These are phyloP conservation scores for Suillus americanus DNA, from an alignment of 768 basidiomycete genomes.

Conservation along the genomic window DNA sequence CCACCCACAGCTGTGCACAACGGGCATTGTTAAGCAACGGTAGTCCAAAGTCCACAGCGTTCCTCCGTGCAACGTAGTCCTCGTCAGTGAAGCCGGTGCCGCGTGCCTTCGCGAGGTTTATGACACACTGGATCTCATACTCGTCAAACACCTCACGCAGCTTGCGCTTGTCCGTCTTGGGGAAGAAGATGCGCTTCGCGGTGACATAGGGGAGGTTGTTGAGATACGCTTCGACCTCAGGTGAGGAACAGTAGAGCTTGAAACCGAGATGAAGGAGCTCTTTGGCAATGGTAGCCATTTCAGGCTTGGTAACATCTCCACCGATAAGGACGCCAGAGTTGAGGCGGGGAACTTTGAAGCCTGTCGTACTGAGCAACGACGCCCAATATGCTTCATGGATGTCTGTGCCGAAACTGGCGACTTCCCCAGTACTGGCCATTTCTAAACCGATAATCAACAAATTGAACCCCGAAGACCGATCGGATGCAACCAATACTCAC, in stretches of 20 bases:
- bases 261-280: constrained; percentile 84
- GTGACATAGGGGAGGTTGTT: constrained; percentile 74
- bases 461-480: not conserved
- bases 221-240: constrained; percentile 76
- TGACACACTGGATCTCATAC: constrained; percentile 90
- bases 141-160: constrained; percentile 92
- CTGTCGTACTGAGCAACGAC: constrained; percentile 90
- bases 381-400: constrained; percentile 97
- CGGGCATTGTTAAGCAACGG: constrained; percentile 89
- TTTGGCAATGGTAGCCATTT: constrained; percentile 83
- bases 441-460: constrained; percentile 44
- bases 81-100: constrained; percentile 81
- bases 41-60: constrained; percentile 94
- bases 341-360: constrained; percentile 86
- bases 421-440: constrained; percentile 98
- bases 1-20: constrained; percentile 88
- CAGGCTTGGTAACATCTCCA: constrained; percentile 84
- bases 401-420: constrained; percentile 92
- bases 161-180: constrained; percentile 93
- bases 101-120: constrained; percentile 85
- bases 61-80: constrained; percentile 95
- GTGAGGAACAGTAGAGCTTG: constrained; percentile 90
- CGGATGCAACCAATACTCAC: constrained; percentile 43
- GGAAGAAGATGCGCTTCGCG: constrained; percentile 93
- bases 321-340: constrained; percentile 90